phyloP scores from a whole-genome alignment of 768 basidiomycete genomes.

The Asterophora parasitica region DNA sequence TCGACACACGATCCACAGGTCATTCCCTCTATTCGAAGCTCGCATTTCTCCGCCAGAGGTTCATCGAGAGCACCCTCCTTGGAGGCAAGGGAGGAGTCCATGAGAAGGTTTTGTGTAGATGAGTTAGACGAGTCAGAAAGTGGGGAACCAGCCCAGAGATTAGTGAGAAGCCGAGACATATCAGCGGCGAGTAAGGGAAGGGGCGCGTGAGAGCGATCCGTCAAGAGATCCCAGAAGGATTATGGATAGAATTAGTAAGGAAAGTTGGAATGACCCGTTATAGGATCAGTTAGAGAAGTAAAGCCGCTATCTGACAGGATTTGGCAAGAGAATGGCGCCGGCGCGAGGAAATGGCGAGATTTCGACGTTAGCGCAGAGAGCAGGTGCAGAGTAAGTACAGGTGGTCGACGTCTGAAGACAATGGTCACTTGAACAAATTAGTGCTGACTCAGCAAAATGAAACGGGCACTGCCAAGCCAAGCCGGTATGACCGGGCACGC shows the following conservation, averaged over 20 bases:
- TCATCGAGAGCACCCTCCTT: slow-evolving; percentile 20
- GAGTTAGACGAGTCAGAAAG: slow-evolving; percentile 6
- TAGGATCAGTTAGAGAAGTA: neutral
- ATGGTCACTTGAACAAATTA: neutral
- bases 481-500: too few species aligned
- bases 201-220: slow-evolving; percentile 4
- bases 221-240: neutral
- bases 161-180: slow-evolving; percentile 15
- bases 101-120: slow-evolving; percentile 19
- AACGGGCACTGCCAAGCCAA: too few species aligned
- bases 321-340: slow-evolving; percentile 1
- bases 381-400: neutral
- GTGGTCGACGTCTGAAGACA: neutral
- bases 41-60: slow-evolving; percentile 50
- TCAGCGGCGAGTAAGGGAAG: neutral
- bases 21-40: slow-evolving; percentile 85
- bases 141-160: slow-evolving; percentile 19
- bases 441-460: neutral
- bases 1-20: slow-evolving; percentile 87
- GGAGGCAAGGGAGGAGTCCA: slow-evolving; percentile 9
- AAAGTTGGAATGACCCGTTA: neutral
- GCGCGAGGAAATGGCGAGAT: slow-evolving; percentile 5
- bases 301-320: slow-evolving; percentile 1
- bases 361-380: slow-evolving; percentile 1
- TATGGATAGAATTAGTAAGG: slow-evolving; percentile 8